A percentile compares a stretch with the other conserved stretches of the same genome.
Conservation (phyloP, 352 stramenopile species). For the Phytopythium helicoides region DNA sequence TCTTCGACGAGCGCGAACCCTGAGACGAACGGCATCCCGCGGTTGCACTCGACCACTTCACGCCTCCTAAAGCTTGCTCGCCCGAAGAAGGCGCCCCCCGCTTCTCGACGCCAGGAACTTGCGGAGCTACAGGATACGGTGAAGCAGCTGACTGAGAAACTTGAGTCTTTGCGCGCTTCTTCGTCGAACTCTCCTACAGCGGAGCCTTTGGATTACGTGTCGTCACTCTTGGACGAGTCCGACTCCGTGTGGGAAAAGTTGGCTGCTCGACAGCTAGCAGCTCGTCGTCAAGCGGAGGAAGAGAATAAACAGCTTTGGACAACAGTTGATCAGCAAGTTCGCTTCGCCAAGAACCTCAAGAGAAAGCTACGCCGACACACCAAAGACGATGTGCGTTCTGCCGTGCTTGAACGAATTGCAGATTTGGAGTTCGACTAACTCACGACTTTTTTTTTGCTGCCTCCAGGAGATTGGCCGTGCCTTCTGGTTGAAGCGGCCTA, state of each 20-base stretch:
- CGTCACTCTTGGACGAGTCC: background rate
- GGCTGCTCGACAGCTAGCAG: conserved; percentile 15
- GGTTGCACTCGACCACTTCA: background rate
- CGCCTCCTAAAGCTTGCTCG: background rate
- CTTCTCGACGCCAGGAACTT: conserved; percentile 1
- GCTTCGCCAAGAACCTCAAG: conserved; percentile 22
- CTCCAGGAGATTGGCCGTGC: background rate
- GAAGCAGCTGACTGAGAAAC: background rate
- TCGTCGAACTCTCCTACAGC: background rate
- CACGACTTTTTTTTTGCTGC: background rate
- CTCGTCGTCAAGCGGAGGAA: conserved; percentile 14
- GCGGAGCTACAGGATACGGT: conserved; percentile 2
- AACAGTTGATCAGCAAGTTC: conserved; percentile 21
- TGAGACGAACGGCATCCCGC: background rate
- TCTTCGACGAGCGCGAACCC: background rate
- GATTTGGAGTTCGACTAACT: background rate
- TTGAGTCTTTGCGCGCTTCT: background rate
- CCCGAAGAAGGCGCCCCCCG: background rate
- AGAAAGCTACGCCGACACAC: conserved; percentile 23
- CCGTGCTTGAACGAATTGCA: background rate
- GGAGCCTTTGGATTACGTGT: background rate
- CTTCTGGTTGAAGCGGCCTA: conserved; percentile 10
- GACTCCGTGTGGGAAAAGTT: conserved; percentile 18
- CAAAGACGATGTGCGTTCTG: conserved; percentile 16
- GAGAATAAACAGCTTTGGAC: conserved; percentile 18